A percentile compares a stretch with the other conserved stretches of the same genome.
phyloP scores from a whole-genome alignment of 2,329 filamentous ascomycete genomes.

The Apiospora aurea region DNA sequence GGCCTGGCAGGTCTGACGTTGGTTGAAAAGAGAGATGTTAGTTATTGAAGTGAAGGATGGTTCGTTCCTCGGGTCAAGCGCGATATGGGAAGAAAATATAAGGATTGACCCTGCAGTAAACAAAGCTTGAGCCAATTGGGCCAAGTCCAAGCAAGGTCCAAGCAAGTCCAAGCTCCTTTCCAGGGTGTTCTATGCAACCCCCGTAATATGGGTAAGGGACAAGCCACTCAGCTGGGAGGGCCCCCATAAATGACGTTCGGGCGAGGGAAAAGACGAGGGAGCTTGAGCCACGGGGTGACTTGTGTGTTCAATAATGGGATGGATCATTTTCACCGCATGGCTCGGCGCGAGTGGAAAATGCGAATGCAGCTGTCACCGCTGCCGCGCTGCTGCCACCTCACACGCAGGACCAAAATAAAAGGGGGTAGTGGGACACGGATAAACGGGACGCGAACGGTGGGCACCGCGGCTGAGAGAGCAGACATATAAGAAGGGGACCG shows the following conservation, averaged over 20 bases:
- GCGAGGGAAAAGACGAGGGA: not conserved
- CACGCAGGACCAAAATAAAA: not conserved
- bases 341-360: not conserved
- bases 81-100: constrained; percentile 11
- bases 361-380: not conserved
- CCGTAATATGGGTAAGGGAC: not conserved
- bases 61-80: not conserved
- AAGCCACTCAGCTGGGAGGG: not conserved
- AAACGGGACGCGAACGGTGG: not conserved
- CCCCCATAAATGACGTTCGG: constrained; percentile 16
- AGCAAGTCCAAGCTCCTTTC: constrained; percentile 17
- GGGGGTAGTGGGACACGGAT: not conserved
- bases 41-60: constrained; percentile 16
- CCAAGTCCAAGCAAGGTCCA: not conserved
- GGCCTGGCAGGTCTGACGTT: constrained; percentile 18
- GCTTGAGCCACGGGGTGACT: constrained; percentile 3
- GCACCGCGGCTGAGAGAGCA: too few species aligned
- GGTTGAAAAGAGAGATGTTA: not conserved
- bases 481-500: not conserved
- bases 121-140: constrained; percentile 18
- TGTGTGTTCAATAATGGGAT: constrained; percentile 9
- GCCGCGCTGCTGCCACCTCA: constrained; percentile 2
- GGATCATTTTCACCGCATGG: constrained; percentile 4
- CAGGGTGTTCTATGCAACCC: constrained; percentile 15
- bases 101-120: constrained; percentile 16